Conservation (phyloP, 2,329 filamentous ascomycete species). For the Leptographium flavum region DNA sequence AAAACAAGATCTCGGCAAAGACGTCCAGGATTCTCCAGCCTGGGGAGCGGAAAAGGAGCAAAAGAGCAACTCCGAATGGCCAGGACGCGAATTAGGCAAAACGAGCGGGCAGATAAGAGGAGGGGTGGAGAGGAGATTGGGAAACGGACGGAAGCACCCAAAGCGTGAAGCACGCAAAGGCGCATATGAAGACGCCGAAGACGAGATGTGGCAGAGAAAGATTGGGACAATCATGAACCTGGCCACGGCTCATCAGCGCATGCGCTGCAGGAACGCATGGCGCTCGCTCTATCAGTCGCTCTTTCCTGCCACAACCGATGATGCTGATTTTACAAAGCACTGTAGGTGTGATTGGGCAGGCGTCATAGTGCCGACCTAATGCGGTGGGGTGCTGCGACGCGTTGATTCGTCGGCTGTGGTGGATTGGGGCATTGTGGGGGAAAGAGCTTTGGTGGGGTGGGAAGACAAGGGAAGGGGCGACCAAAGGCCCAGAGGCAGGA, state of each 20-base stretch:
- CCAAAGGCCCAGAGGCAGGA: too few species aligned
- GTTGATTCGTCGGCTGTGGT: not conserved
- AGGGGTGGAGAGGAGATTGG: not conserved
- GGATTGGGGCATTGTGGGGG: not conserved
- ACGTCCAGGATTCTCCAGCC: too few species aligned
- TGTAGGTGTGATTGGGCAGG: not conserved
- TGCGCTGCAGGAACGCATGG: not conserved
- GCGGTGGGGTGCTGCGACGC: not conserved
- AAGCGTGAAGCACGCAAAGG: not conserved
- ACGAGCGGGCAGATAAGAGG: not conserved
- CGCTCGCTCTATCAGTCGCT: constrained; percentile 1
- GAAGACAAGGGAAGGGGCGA: too few species aligned
- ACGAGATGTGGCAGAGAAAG: too few species aligned
- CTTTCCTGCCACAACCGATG: not conserved
- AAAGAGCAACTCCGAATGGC: too few species aligned
- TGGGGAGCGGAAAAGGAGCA: too few species aligned
- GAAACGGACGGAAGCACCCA: not conserved
- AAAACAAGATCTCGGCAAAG: too few species aligned
- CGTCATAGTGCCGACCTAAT: not conserved
- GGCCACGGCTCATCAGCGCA: not conserved
- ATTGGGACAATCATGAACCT: too few species aligned
- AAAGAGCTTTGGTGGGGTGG: not conserved
- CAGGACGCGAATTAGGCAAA: too few species aligned
- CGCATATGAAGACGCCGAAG: not conserved
- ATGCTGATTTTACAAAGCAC: not conserved